Conservation (phyloP, 768 basidiomycete species). For the Antrodiella citrinella region DNA sequence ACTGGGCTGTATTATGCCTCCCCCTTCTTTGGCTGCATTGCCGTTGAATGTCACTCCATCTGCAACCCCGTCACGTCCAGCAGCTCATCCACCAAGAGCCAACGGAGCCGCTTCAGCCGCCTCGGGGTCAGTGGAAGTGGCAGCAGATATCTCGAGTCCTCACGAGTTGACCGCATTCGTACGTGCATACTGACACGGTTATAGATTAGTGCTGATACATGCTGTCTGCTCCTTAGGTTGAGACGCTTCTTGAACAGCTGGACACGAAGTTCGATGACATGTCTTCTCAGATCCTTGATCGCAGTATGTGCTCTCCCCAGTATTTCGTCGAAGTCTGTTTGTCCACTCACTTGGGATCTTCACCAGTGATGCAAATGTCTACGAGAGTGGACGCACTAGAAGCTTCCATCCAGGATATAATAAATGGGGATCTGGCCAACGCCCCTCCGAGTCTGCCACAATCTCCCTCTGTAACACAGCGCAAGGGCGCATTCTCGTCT, state of each 20-base stretch:
- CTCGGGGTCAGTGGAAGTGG: constrained; percentile 18
- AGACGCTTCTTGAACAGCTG: constrained; percentile 81
- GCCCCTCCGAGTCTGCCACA: constrained; percentile 42
- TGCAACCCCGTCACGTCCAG: constrained; percentile 28
- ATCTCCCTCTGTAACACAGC: constrained; percentile 36
- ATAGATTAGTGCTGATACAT: too few relatives aligned
- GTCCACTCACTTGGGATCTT: constrained; percentile 5
- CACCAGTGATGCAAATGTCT: constrained; percentile 87
- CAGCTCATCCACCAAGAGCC: constrained; percentile 28
- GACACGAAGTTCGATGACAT: constrained; percentile 89
- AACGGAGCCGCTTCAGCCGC: constrained; percentile 10
- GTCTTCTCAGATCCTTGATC: constrained; percentile 81
- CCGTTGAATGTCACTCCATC: constrained; percentile 56
- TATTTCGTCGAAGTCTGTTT: constrained; percentile 7
- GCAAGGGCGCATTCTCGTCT: constrained; percentile 8
- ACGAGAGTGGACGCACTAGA: constrained; percentile 84
- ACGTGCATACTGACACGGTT: constrained; percentile 26
- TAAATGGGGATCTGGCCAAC: constrained; percentile 56
- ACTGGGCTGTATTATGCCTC: too few relatives aligned
- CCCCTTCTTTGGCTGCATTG: constrained; percentile 46
- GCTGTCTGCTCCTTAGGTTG: constrained; percentile 73
- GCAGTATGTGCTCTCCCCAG: constrained; percentile 44
- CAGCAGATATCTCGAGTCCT: constrained; percentile 78
- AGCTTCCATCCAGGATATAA: constrained; percentile 86
- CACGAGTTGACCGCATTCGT: constrained; percentile 95